Evolutionary conservation across 2,329 filamentous ascomycete genomes (phyloP).

Genomic region (Fusarium nygamai): DNA sequence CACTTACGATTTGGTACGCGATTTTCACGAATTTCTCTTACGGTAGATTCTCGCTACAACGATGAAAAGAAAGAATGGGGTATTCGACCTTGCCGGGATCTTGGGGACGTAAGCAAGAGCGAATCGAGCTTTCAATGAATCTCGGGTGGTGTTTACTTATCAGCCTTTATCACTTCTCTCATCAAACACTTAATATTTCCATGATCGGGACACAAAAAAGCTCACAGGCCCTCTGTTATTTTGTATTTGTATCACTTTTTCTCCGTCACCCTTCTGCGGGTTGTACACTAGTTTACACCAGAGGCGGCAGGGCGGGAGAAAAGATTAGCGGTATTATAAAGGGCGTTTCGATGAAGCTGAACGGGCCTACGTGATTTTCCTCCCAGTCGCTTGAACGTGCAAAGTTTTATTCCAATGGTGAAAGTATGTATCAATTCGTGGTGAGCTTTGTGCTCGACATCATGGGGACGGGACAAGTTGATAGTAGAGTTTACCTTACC

Average conservation of each 20-base stretch:
- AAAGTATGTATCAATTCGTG: background rate
- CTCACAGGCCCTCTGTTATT: conserved; percentile 42
- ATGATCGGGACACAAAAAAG: conserved; percentile 43
- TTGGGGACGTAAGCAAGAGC: conserved; percentile 41
- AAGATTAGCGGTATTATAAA: conserved; percentile 48
- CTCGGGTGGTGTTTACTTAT: conserved; percentile 42
- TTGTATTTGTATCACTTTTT: conserved; percentile 51
- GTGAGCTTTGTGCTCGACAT: background rate
- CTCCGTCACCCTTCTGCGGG: conserved; percentile 48
- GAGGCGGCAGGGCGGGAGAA: conserved; percentile 46
- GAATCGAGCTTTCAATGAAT: conserved; percentile 43
- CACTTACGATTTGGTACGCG: conserved; percentile 53
- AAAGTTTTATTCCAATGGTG: background rate
- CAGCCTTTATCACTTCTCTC: conserved; percentile 43
- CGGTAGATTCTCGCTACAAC: conserved; percentile 48
- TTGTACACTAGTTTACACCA: conserved; percentile 51
- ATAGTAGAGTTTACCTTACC: background rate
- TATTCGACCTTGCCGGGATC: conserved; percentile 41
- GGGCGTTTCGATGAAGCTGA: conserved; percentile 44
- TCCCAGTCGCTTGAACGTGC: background rate
- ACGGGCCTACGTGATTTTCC: conserved; percentile 5
- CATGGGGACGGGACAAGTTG: background rate
- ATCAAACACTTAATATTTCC: conserved; percentile 47
- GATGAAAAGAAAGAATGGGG: conserved; percentile 42
- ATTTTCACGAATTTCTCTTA: conserved; percentile 53